Percentiles rank a stretch among this genome's conserved stretches.
These are phyloP conservation scores for Schizophyllum amplum DNA, from an alignment of 1,284 basidiomycete species.

Conservation along the genomic window DNA sequence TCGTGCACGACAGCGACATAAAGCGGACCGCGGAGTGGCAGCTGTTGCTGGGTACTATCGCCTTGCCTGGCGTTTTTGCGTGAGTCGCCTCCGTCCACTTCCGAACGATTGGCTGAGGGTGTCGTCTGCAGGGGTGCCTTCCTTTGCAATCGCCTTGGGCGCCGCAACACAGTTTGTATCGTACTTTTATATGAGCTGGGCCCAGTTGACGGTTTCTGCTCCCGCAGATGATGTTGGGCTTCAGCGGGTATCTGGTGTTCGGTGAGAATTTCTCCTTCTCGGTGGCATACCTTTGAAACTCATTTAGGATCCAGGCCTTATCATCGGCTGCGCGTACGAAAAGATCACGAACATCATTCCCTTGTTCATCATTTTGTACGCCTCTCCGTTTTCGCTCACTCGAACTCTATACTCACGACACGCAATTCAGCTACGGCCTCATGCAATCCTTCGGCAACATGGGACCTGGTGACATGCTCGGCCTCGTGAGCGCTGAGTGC, in stretches of 20 bases:
- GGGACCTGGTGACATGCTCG: conserved; percentile 69
- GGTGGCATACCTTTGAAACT: no score
- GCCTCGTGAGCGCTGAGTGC: conserved; percentile 30
- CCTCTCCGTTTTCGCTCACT: no score
- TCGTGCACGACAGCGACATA: conserved; percentile 37
- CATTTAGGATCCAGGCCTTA: no score
- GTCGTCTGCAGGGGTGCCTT: conserved; percentile 36
- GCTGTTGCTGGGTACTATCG: conserved; percentile 57
- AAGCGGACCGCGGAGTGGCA: conserved; percentile 58
- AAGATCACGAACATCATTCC: conserved; percentile 59
- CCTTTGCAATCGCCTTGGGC: conserved; percentile 56
- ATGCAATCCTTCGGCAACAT: conserved; percentile 66
- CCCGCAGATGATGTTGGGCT: conserved; percentile 62
- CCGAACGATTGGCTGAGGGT: background rate
- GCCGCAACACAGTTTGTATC: conserved; percentile 49
- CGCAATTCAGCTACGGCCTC: conserved; percentile 52
- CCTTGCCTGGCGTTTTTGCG: conserved; percentile 55
- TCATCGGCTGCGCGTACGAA: conserved; percentile 61
- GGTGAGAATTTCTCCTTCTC: no score
- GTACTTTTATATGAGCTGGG: background rate
- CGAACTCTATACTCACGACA: no score
- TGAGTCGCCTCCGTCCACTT: conserved; percentile 10
- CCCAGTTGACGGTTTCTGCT: conserved; percentile 1
- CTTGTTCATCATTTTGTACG: conserved; percentile 60
- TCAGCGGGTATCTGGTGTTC: conserved; percentile 67